These are phyloP conservation scores for Colletotrichum sp. DNA, from an alignment of 2,329 filamentous ascomycete genomes.

Conservation along the genomic window DNA sequence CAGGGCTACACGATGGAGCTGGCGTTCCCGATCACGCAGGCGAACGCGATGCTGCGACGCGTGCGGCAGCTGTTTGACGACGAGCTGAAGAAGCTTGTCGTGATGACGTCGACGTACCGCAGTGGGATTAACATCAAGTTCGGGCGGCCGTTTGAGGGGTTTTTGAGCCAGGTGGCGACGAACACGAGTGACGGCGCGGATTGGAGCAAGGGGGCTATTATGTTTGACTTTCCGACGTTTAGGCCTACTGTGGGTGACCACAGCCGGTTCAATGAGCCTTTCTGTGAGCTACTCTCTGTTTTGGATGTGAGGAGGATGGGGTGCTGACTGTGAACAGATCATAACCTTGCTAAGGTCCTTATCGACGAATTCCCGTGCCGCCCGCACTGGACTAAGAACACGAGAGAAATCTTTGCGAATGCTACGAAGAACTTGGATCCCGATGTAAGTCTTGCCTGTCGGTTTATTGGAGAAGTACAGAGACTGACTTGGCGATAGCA, in stretches of 20 bases:
- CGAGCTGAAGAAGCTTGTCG: conserved; percentile 43
- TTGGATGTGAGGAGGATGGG: background rate
- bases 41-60: conserved; percentile 53
- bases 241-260: conserved; percentile 49
- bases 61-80: conserved; percentile 54
- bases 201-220: conserved; percentile 55
- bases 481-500: conserved; percentile 31
- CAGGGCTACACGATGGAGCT: conserved; percentile 55
- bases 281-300: conserved; percentile 40
- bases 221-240: conserved; percentile 59
- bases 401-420: conserved; percentile 48
- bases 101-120: conserved; percentile 56
- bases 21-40: conserved; percentile 54
- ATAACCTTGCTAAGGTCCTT: conserved; percentile 48
- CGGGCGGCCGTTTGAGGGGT: conserved; percentile 51
- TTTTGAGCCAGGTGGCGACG: conserved; percentile 54
- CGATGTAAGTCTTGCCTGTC: conserved; percentile 33
- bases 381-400: conserved; percentile 61
- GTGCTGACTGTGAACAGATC: conserved; percentile 33
- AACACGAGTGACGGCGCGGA: conserved; percentile 52
- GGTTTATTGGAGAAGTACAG: too few species aligned
- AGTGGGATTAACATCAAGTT: conserved; percentile 60
- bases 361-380: conserved; percentile 55
- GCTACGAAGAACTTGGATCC: conserved; percentile 53
- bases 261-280: conserved; percentile 53